Percentiles rank a stretch among this genome's conserved stretches.
Conservation (phyloP, 78 protist species). For the Dictyostelium purpureum region DNA sequence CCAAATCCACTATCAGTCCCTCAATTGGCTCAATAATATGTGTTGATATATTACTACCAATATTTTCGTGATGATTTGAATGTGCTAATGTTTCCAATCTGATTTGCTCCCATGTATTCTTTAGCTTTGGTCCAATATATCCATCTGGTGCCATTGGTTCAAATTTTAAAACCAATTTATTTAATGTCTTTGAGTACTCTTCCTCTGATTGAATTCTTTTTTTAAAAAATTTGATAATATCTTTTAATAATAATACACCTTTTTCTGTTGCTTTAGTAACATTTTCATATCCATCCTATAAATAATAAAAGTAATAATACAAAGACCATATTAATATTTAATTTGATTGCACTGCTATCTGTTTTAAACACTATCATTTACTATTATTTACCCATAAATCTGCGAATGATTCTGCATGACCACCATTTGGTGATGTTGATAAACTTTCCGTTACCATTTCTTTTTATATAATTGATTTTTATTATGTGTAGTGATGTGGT, state of each 20-base stretch:
- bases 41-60: conserved; percentile 16
- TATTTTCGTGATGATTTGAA: conserved; percentile 40
- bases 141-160: conserved; percentile 39
- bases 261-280: conserved; percentile 61
- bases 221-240: conserved; percentile 44
- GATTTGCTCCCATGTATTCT: conserved; percentile 55
- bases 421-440: not conserved
- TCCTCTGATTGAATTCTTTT: conserved; percentile 49
- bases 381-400: conserved; percentile 19
- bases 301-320: too few relatives aligned
- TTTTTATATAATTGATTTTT: not conserved
- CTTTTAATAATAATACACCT: conserved; percentile 30
- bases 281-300: conserved; percentile 62
- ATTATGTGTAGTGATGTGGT: not conserved
- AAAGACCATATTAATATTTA: too few relatives aligned
- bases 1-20: conserved; percentile 34
- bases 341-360: too few relatives aligned
- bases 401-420: conserved; percentile 23
- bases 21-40: conserved; percentile 34
- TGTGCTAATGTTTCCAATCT: conserved; percentile 23
- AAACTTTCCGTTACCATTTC: not conserved
- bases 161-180: conserved; percentile 38
- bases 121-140: conserved; percentile 22
- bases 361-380: too few relatives aligned
- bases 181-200: conserved; percentile 21